Evolutionary conservation across 1,284 basidiomycete species (phyloP).

Genomic region (Fomitiporia mediterranea): DNA sequence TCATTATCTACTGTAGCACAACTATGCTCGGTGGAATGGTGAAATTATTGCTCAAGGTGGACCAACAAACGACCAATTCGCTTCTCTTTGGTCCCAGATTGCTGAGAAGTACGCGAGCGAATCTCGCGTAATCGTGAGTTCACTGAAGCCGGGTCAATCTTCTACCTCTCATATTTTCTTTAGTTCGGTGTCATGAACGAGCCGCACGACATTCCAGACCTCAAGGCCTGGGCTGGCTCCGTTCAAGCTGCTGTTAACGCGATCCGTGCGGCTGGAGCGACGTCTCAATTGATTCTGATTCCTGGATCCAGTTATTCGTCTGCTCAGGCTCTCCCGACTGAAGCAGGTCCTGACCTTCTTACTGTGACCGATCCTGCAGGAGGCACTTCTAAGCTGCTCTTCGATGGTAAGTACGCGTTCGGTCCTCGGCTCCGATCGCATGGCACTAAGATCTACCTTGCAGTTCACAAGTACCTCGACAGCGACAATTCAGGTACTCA

Average conservation of each 20-base stretch:
- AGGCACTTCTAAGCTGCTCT: slow-evolving; percentile 45
- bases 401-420: slow-evolving; percentile 39
- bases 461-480: slow-evolving; percentile 61
- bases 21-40: slow-evolving; percentile 25
- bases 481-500: slow-evolving; percentile 53
- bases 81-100: slow-evolving; percentile 32
- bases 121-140: slow-evolving; percentile 29
- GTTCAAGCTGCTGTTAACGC: slow-evolving; percentile 25
- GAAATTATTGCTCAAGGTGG: slow-evolving; percentile 33
- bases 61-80: slow-evolving; percentile 29
- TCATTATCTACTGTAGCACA: no score
- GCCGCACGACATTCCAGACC: slow-evolving; percentile 23
- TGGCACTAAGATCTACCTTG: slow-evolving; percentile 20
- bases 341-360: slow-evolving; percentile 46
- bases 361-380: slow-evolving; percentile 52
- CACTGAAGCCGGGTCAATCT: neutral
- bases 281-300: slow-evolving; percentile 42
- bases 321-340: slow-evolving; percentile 45
- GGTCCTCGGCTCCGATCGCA: slow-evolving; percentile 19
- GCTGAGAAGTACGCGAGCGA: slow-evolving; percentile 32
- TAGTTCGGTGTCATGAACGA: slow-evolving; percentile 26
- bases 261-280: slow-evolving; percentile 29
- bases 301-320: slow-evolving; percentile 41
- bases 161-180: neutral
- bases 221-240: slow-evolving; percentile 20